Base-by-base conservation (phyloP, 495 filamentous ascomycete genomes). In the Venustampulla echinocandica region DNA sequence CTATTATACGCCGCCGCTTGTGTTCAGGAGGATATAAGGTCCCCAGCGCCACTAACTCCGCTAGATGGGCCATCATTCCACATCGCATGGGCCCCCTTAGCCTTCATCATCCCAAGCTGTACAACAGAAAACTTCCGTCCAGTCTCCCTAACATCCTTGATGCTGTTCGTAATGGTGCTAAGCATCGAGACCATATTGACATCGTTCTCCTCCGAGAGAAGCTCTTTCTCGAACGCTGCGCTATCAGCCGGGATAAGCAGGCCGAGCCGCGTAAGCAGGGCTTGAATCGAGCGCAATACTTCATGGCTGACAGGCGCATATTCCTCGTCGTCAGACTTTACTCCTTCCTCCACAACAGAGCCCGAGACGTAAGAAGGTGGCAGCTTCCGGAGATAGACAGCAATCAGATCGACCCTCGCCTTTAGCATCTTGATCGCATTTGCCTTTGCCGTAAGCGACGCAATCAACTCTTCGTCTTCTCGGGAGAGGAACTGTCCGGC, bases 351-450 rank as follows among this genome's bases (percentile, higher is more conserved):
- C 21, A 64, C 68, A 11, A 68, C 66, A 10, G 14, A 28, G 25
- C 33, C 38, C 1, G 45, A 44, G 18, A 80, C 65, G 54, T 81
- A 75, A 18, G 74, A 76, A 0, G 78, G 69, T 4, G 86, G 85
- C 4, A 92, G 74, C 32, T 75, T 77, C 42, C 81, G 65, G 39
- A 98, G 76, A 61, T 96, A 97, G 27, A 75, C 73, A 51, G 80
- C 82, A 44, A 97, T 76, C 47, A 97, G 78, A 11, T 76, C 72
- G 59, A 98, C 81, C 36, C 93, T 83, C 13, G 82, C 77, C 58
- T 89, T 81, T 42, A 97, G 75, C 77, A 94, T 95, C 63, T 83
- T 84, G 56, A 95, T 80, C 20, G 93, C 90, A 63, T 97, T 98
- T 30, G 80, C 71, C 54, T 94, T 95, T 39, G 88, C 85, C 11